phyloP scores from a whole-genome alignment of 1,139 yeast genomes.

The Scheffersomyces quercinus region DNA sequence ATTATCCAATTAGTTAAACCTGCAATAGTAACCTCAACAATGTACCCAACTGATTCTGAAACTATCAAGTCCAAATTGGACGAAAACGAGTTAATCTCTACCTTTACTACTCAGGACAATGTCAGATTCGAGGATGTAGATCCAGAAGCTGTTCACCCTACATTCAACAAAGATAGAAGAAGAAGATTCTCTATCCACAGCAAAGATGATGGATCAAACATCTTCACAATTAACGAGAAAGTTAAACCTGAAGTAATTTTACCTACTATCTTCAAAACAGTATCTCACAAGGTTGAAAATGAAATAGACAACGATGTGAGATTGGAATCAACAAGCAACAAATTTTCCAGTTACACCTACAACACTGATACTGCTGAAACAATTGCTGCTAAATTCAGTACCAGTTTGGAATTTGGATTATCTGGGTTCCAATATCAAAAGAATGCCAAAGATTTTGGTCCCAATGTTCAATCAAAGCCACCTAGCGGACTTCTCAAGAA shows the following conservation, averaged over 20 bases:
- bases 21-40: background rate
- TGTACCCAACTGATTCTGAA: background rate
- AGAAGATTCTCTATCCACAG: conserved; percentile 9
- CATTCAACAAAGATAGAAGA: background rate
- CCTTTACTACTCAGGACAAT: conserved; percentile 5
- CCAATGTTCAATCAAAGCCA: conserved; percentile 41
- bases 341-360: conserved; percentile 25
- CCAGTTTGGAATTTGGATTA: conserved; percentile 21
- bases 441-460: conserved; percentile 29
- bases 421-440: conserved; percentile 11
- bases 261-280: conserved; percentile 38
- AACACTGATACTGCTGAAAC: conserved; percentile 23
- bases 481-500: conserved; percentile 31
- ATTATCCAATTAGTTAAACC: background rate
- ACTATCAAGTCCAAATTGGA: background rate
- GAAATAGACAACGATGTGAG: conserved; percentile 11
- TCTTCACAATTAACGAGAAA: conserved; percentile 13
- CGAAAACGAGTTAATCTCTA: background rate
- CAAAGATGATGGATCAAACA: conserved; percentile 6
- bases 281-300: conserved; percentile 37
- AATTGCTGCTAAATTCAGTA: conserved; percentile 23
- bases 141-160: conserved; percentile 2
- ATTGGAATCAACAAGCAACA: conserved; percentile 9
- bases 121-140: conserved; percentile 8
- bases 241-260: conserved; percentile 29